phyloP scores from a whole-genome alignment of 116 monocot species.

The Posidonia oceanica region DNA sequence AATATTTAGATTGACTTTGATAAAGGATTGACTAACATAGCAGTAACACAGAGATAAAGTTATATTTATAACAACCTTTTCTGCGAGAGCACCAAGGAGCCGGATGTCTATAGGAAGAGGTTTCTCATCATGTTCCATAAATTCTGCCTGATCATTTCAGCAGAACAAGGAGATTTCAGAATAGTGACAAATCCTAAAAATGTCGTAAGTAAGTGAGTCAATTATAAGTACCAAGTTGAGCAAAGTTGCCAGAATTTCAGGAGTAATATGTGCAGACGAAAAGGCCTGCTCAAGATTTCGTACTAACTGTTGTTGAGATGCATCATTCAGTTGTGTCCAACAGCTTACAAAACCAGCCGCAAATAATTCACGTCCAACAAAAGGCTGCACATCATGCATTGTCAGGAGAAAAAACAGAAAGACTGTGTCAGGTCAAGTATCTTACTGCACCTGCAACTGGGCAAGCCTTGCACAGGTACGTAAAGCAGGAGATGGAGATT shows the following conservation, averaged over 20 bases:
- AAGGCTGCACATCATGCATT: slow-evolving; percentile 49
- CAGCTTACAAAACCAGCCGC: slow-evolving; percentile 99
- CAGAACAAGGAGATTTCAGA: background rate
- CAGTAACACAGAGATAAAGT: background rate
- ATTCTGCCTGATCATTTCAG: slow-evolving; percentile 68
- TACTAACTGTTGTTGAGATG: slow-evolving; percentile 84
- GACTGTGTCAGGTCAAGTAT: background rate
- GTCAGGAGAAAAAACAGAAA: slow-evolving; percentile 14
- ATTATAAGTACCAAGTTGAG: slow-evolving; percentile 61
- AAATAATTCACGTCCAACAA: slow-evolving; percentile 94
- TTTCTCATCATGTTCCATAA: slow-evolving; percentile 99
- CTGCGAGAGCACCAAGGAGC: slow-evolving; percentile 96
- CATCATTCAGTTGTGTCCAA: slow-evolving; percentile 93
- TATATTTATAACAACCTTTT: slow-evolving; percentile 50
- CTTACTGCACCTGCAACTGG: slow-evolving; percentile 65
- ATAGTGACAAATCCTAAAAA: background rate
- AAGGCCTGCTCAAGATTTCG: slow-evolving; percentile 95
- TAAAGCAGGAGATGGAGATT: slow-evolving; percentile 95
- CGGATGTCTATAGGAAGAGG: slow-evolving; percentile 98
- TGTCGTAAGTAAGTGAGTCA: background rate
- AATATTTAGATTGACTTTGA: background rate
- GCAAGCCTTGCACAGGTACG: slow-evolving; percentile 95
- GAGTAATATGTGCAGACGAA: slow-evolving; percentile 95
- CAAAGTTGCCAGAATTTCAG: slow-evolving; percentile 92
- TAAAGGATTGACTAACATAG: background rate